These are phyloP conservation scores for Dissophora ornata DNA, from an alignment of 192 early-diverging fungal genomes.

Conservation along the genomic window DNA sequence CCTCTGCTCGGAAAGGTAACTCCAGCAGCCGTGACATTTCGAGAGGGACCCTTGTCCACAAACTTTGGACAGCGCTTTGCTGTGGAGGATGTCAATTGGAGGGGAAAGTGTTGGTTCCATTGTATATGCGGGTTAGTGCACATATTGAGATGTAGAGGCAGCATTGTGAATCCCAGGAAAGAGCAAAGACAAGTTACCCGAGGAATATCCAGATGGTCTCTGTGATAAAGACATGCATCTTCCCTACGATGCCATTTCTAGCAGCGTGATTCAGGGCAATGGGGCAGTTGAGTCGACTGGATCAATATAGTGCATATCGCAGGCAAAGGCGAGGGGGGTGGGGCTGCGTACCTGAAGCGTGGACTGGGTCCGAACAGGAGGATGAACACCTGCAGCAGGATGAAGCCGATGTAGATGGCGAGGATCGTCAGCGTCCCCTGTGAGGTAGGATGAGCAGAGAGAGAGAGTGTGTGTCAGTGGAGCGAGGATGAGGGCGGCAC, in stretches of 20 bases:
- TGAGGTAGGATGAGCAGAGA: not conserved
- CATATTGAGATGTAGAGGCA: too few relatives aligned
- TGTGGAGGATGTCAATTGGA: not conserved
- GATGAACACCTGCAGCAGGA: constrained; percentile 46
- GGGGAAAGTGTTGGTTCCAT: too few relatives aligned
- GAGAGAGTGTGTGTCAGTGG: not conserved
- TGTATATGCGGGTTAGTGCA: too few relatives aligned
- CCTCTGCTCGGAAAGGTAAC: constrained; percentile 32
- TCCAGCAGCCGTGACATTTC: constrained; percentile 41
- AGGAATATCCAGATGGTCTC: constrained; percentile 44
- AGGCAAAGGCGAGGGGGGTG: too few relatives aligned
- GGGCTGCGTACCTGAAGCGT: constrained; percentile 51
- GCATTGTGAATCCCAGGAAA: too few relatives aligned
- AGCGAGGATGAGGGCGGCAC: too few relatives aligned
- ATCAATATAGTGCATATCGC: not conserved
- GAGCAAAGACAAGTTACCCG: too few relatives aligned
- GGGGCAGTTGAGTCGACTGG: not conserved
- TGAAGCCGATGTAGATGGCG: constrained; percentile 50
- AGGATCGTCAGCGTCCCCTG: constrained; percentile 45
- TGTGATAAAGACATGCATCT: constrained; percentile 47
- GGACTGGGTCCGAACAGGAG: constrained; percentile 51
- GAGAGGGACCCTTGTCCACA: constrained; percentile 20
- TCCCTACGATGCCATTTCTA: constrained; percentile 42
- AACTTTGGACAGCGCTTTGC: constrained; percentile 32
- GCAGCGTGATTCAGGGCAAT: not conserved